phyloP scores from a whole-genome alignment of 148 eudicot genomes.

The Agrostemma githago region DNA sequence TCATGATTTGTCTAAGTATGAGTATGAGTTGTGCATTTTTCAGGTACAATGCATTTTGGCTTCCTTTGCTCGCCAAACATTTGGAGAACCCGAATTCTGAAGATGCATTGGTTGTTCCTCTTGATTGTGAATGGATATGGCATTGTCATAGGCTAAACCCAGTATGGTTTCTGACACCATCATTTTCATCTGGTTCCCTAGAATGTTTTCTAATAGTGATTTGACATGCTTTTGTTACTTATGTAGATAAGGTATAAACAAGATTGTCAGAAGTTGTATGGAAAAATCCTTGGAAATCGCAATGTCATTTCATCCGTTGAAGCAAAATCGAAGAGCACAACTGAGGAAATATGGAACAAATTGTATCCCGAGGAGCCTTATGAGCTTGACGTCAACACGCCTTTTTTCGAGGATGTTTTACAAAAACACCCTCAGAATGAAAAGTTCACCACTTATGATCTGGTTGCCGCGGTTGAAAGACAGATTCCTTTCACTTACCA shows the following conservation, averaged over 20 bases:
- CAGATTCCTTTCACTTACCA: constrained; percentile 73
- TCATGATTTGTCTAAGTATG: not conserved
- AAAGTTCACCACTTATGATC: constrained; percentile 65
- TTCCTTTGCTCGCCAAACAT: constrained; percentile 70
- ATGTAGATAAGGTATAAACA: constrained; percentile 64
- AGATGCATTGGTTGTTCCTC: constrained; percentile 73
- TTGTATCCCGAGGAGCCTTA: constrained; percentile 67
- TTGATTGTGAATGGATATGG: constrained; percentile 95
- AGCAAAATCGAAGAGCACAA: constrained; percentile 36
- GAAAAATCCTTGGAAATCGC: constrained; percentile 58
- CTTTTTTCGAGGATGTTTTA: constrained; percentile 15
- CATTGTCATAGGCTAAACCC: constrained; percentile 91
- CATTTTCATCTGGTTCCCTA: not conserved
- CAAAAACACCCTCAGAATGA: constrained; percentile 25
- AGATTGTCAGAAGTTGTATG: constrained; percentile 70
- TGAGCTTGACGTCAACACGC: constrained; percentile 36
- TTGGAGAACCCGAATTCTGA: constrained; percentile 29
- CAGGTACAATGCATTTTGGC: constrained; percentile 79
- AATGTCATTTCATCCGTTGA: constrained; percentile 57
- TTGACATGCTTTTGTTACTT: not conserved
- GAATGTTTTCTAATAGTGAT: not conserved
- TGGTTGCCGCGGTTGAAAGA: constrained; percentile 66
- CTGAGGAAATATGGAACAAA: constrained; percentile 57
- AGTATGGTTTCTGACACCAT: constrained; percentile 22
- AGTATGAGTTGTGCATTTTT: not conserved